Evolutionary conservation across 2,329 filamentous ascomycete species (phyloP), one percentile per base, ranked within the genome.

Genomic region (Raffaelea albimanens): DNA sequence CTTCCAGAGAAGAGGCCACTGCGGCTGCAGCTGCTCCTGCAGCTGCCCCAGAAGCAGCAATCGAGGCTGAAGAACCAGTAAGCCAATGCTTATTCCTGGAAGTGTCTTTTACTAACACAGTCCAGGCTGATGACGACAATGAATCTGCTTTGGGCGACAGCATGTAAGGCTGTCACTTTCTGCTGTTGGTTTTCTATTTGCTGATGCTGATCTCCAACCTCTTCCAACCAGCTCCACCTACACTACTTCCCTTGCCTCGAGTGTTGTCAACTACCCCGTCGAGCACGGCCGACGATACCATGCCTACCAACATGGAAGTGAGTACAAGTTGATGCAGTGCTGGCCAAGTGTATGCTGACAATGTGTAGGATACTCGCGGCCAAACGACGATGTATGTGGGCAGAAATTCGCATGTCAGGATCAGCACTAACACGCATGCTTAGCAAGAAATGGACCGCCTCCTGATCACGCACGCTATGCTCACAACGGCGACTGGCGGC

Each of bases 201-300:
- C n/a, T n/a, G n/a, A n/a, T n/a, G n/a, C n/a, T n/a, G n/a, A n/a
- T n/a, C n/a, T n/a, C n/a, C n/a, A n/a, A n/a, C n/a, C n/a, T n/a
- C n/a, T n/a, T n/a, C n/a, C n/a, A n/a, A n/a, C n/a, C n/a, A 50
- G 48, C 18, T 47, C 49, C 1, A 45, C 45, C 16, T 60, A 59
- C 14, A 60, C 58, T 2, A 56, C 58, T 5, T 61, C 59, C 3
- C 50, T 61, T 2, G 45, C 57, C 5, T 61, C 59, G 7, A 61
- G 58, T 25, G 57, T 61, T 14, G 42, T 59, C 19, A 55, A 55
- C 38, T 58, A 56, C 7, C 57, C 56, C 22, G 55, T 58, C 39
- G 63, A 66, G 42, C 63, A 67, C 44, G 65, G 65, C 16, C 58
- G 65, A 3, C 59, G 61, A 21, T 68, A 67, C 47, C 64, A 66